Evolutionary conservation across 768 basidiomycete species (phyloP).

Genomic region (Lactarius hengduanensis): DNA sequence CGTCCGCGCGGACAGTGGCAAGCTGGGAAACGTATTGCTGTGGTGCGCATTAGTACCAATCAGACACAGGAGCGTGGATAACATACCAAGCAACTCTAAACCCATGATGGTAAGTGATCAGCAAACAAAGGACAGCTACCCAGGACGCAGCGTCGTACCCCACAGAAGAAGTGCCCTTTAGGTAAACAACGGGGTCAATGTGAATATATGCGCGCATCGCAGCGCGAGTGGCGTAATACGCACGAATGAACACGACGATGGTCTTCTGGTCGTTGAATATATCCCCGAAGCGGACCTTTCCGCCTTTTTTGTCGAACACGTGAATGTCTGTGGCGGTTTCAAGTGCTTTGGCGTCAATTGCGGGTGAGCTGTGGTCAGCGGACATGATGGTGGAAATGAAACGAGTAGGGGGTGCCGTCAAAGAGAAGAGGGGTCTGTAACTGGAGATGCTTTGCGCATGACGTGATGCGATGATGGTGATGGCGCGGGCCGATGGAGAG

Average conservation of each 20-base stretch:
- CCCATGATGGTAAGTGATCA: not conserved
- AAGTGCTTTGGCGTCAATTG: slow-evolving; percentile 14
- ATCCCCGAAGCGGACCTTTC: slow-evolving; percentile 21
- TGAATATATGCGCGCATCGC: not conserved
- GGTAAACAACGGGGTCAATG: not conserved
- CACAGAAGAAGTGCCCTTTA: slow-evolving; percentile 28
- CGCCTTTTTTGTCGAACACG: slow-evolving; percentile 17
- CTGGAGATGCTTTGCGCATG: not conserved
- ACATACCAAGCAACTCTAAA: slow-evolving; percentile 22
- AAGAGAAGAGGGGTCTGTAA: not conserved
- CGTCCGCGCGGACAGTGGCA: slow-evolving; percentile 19
- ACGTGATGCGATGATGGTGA: slow-evolving; percentile 1
- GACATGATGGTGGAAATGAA: slow-evolving; percentile 21
- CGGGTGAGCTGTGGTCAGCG: slow-evolving; percentile 1
- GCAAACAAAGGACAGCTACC: not conserved
- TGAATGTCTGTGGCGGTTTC: slow-evolving; percentile 11
- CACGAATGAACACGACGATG: slow-evolving; percentile 24
- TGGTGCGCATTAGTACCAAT: not conserved
- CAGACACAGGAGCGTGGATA: not conserved
- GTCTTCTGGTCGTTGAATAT: slow-evolving; percentile 23
- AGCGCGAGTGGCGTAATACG: not conserved
- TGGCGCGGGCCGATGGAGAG: slow-evolving; percentile 4
- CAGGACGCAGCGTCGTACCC: slow-evolving; percentile 2
- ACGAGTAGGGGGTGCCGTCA: not conserved
- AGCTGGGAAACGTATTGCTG: slow-evolving; percentile 29